Evolutionary conservation across 345 rosid genomes (phyloP), one percentile per base, ranked within the genome.

Genomic region (Turnera subulata): DNA sequence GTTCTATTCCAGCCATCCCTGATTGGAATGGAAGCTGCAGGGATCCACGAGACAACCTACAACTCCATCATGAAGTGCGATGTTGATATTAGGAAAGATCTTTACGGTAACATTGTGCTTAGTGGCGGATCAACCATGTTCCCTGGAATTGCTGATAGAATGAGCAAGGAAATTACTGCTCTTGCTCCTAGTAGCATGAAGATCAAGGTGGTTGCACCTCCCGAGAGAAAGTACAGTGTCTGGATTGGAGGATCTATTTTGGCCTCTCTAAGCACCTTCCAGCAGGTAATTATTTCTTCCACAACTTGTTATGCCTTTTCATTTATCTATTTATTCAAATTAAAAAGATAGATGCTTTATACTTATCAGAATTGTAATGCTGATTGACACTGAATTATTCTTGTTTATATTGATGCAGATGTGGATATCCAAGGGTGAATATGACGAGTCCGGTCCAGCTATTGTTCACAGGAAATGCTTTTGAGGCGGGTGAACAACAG

Each of bases 81-180:
- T 42, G 70, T 65, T 7, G 70, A 65, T 50, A 65, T 65, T 47
- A 65, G 70, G 54, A 67, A 67, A 49, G 72, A 67, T 40, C 64
- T 67, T n/a, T 67, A 67, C 21, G 71, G 71, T 47, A 67, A 67
- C 54, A 67, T 67, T 46, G 71, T 67, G n/a, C 71, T 67, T 55
- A 67, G 71, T 60, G 71, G 71, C 53, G 71, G 71, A 32, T 67
- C 71, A 9, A 67, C 71, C 2, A 67, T 67, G 71, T 67, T 67
- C 61, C 71, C 71, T 4, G 71, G 71, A 17, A 67, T 67, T 37
- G 71, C 71, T 9, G 71, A 67, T 55, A 58, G 71, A 44, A 67
- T 67, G 71, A 67, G 66, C 65, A 67, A 67, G 56, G 71, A 67
- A 52, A 67, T 67, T 33, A 59, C 71, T 11, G 71, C 66, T 1